These are phyloP conservation scores for Collybia nuda DNA, from an alignment of 768 basidiomycete species.

Conservation along the genomic window DNA sequence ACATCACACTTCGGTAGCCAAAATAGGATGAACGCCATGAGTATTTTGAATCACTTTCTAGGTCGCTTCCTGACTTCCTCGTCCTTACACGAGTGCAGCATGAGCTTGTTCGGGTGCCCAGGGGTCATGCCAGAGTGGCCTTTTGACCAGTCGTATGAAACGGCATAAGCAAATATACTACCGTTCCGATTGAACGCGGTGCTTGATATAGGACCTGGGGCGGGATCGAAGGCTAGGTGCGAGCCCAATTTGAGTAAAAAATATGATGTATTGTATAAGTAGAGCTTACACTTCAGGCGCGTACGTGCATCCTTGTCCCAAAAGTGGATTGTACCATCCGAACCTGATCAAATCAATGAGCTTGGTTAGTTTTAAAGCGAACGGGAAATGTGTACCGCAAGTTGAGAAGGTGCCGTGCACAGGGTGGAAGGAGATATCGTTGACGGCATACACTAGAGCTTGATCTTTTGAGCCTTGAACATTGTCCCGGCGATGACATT, in stretches of 20 bases:
- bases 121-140: constrained; percentile 84
- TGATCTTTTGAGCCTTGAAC: constrained; percentile 59
- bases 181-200: constrained; percentile 88
- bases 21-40: too few species aligned
- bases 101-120: constrained; percentile 72
- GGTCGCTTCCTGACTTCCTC: constrained; percentile 78
- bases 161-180: constrained; percentile 86
- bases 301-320: constrained; percentile 95
- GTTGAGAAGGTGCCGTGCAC: constrained; percentile 85
- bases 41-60: constrained; percentile 32
- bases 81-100: constrained; percentile 84
- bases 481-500: constrained; percentile 68
- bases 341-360: constrained; percentile 41
- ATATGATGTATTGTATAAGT: neutral
- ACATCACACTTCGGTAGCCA: too few species aligned
- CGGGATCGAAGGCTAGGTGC: constrained; percentile 60
- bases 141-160: constrained; percentile 95
- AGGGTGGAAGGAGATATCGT: constrained; percentile 85
- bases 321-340: constrained; percentile 87
- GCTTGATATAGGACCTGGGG: constrained; percentile 74
- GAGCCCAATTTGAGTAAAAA: neutral
- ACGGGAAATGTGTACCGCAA: constrained; percentile 46
- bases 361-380: constrained; percentile 7
- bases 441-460: constrained; percentile 77
- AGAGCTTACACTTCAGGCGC: constrained; percentile 77